These are phyloP conservation scores for Moricandia arvensis DNA, from an alignment of 345 rosid genomes.

Conservation along the genomic window DNA sequence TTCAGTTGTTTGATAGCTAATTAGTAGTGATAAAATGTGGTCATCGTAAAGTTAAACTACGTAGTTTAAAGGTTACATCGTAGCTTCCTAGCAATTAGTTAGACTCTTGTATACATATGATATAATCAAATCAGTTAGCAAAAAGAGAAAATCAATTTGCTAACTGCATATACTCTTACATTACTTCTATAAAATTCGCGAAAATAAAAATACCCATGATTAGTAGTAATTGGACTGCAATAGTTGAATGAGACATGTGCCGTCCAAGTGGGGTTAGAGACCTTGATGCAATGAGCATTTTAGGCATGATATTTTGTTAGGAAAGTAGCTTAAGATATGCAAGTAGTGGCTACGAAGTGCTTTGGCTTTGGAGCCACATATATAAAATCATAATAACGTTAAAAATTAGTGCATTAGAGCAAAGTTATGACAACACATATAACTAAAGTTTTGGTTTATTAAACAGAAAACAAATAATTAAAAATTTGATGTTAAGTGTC, in stretches of 20 bases:
- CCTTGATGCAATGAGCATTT: conserved; percentile 26
- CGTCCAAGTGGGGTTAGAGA: conserved; percentile 38
- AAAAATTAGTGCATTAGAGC: conserved; percentile 25
- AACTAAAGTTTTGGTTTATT: conserved; percentile 34
- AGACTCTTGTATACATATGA: background rate
- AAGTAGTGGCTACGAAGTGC: conserved; percentile 32
- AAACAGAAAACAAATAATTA: conserved; percentile 12
- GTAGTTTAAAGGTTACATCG: background rate
- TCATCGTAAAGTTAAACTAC: background rate
- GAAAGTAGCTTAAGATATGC: conserved; percentile 32
- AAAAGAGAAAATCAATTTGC: background rate
- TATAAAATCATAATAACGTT: conserved; percentile 27
- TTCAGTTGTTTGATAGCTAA: background rate
- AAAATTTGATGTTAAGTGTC: conserved; percentile 37
- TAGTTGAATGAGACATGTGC: conserved; percentile 31
- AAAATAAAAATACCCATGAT: conserved; percentile 5
- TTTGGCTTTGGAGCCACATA: conserved; percentile 30
- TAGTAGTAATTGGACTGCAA: conserved; percentile 5
- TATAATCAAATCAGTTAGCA: background rate
- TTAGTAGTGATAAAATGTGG: background rate
- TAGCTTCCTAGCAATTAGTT: background rate
- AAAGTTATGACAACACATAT: conserved; percentile 35
- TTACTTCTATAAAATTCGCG: background rate
- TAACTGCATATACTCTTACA: background rate
- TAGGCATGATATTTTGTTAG: conserved; percentile 18